Percentiles rank a stretch among this genome's conserved stretches.
These are phyloP conservation scores for Picea glauca DNA, from an alignment of 75 land plant species.

Conservation along the genomic window DNA sequence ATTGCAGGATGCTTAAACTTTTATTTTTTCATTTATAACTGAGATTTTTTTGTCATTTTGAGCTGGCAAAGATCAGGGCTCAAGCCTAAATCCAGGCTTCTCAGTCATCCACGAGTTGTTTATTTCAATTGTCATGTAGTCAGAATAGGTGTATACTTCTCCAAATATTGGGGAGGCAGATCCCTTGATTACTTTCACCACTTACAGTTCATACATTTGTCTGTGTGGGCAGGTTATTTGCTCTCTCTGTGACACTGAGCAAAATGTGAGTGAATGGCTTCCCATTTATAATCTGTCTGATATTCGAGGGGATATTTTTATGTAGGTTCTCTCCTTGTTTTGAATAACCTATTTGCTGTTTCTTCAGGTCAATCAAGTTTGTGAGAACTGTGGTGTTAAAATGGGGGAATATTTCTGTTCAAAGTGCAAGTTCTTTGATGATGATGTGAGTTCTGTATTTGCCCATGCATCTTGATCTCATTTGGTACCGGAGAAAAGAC, in stretches of 20 bases:
- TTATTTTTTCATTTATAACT: no score
- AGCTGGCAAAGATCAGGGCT: no score
- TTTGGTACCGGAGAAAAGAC: neutral
- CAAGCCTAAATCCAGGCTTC: no score
- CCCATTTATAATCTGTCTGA: neutral
- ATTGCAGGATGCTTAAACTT: no score
- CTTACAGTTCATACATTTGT: neutral
- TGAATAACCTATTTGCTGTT: neutral
- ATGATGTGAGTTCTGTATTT: constrained; percentile 42
- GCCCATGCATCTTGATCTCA: neutral
- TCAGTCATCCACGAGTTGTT: no score
- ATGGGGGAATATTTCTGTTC: constrained; percentile 96
- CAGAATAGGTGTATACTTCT: no score
- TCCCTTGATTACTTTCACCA: neutral
- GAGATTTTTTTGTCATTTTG: no score
- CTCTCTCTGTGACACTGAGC: constrained; percentile 85
- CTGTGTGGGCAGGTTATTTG: constrained; percentile 65
- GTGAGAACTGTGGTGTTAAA: constrained; percentile 86
- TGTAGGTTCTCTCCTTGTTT: neutral
- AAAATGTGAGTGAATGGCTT: constrained; percentile 58
- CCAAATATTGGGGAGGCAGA: neutral
- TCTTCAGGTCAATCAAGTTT: constrained; percentile 58
- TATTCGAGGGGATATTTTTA: neutral
- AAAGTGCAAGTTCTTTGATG: constrained; percentile 89
- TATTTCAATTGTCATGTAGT: no score